Percentiles rank a stretch among this genome's conserved stretches.
phyloP scores from a whole-genome alignment of 2,329 filamentous ascomycete species.

The Onygenales sp. region DNA sequence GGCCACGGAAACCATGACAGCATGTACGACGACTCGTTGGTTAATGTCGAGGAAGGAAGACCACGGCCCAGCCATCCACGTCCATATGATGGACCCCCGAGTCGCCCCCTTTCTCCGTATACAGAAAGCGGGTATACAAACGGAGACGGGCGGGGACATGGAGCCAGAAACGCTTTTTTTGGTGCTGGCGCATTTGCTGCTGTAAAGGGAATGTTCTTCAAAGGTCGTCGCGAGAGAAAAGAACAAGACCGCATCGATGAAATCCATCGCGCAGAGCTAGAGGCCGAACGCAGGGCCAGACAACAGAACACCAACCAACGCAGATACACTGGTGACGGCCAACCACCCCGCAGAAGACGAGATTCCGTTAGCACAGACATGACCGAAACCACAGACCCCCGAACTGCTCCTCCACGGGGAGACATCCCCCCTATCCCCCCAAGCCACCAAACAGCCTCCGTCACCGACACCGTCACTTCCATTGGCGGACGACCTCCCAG shows the following conservation, averaged over 20 bases:
- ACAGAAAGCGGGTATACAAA: constrained; percentile 31
- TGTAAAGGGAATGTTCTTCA: constrained; percentile 46
- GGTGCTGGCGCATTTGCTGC: constrained; percentile 59
- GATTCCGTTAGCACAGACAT: constrained; percentile 20
- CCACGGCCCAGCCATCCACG: constrained; percentile 31
- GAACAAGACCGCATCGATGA: constrained; percentile 35
- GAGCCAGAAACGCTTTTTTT: constrained; percentile 51
- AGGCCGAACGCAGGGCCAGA: constrained; percentile 44
- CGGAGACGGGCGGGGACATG: constrained; percentile 36
- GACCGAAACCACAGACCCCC: constrained; percentile 23
- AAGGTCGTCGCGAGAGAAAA: constrained; percentile 46
- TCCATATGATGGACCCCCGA: constrained; percentile 22
- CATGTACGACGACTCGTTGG: constrained; percentile 31
- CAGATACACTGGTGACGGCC: constrained; percentile 38
- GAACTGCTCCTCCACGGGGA: constrained; percentile 20
- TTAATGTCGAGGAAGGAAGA: constrained; percentile 43
- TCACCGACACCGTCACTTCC: constrained; percentile 21
- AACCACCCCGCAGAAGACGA: constrained; percentile 9
- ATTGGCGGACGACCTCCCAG: constrained; percentile 15
- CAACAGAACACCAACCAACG: constrained; percentile 40
- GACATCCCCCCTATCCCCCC: constrained; percentile 33
- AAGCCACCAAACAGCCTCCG: constrained; percentile 28
- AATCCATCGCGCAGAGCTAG: constrained; percentile 37
- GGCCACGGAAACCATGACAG: constrained; percentile 40
- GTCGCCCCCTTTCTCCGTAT: constrained; percentile 26